A percentile compares a stretch with the other conserved stretches of the same genome.
These are phyloP conservation scores for Cyclotella cryptica DNA, from an alignment of 108 stramenopile species.

Conservation along the genomic window DNA sequence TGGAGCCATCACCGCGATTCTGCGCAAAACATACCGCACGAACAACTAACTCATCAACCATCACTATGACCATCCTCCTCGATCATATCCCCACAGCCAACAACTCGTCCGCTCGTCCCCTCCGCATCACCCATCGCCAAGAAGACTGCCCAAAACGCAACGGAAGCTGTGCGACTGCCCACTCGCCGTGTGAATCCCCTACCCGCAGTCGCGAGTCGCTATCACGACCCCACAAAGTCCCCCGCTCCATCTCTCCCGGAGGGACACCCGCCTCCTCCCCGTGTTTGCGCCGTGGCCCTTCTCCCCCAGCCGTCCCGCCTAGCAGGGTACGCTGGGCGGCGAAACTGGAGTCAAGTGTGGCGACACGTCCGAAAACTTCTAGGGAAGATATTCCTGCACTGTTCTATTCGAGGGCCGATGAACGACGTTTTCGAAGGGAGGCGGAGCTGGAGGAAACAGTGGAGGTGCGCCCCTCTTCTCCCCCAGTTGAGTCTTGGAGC, in stretches of 20 bases:
- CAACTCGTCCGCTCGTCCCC: slow-evolving; percentile 17
- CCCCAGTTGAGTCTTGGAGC: not conserved
- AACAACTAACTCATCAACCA: not conserved
- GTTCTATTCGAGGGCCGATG: slow-evolving; percentile 51
- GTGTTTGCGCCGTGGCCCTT: not conserved
- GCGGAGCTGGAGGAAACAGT: slow-evolving; percentile 25
- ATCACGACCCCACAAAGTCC: slow-evolving; percentile 24
- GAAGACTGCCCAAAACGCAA: not conserved
- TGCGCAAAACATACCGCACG: not conserved
- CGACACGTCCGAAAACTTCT: slow-evolving; percentile 40
- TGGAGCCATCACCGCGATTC: not conserved
- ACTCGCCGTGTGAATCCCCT: slow-evolving; percentile 34
- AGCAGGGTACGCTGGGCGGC: slow-evolving; percentile 36
- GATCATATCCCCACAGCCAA: slow-evolving; percentile 20
- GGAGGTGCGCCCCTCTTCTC: slow-evolving; percentile 3
- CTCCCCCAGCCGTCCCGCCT: slow-evolving; percentile 7
- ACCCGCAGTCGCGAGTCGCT: slow-evolving; percentile 21
- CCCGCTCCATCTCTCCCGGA: slow-evolving; percentile 37
- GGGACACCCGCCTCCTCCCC: slow-evolving; percentile 35
- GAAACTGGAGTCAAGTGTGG: slow-evolving; percentile 12
- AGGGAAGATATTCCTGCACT: slow-evolving; percentile 35
- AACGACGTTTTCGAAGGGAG: slow-evolving; percentile 46
- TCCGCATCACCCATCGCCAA: slow-evolving; percentile 5
- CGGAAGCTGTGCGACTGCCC: not conserved
- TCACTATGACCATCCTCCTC: slow-evolving; percentile 10